Conservation (phyloP, 1,284 basidiomycete species). For the Laetiporus sulphureus region DNA sequence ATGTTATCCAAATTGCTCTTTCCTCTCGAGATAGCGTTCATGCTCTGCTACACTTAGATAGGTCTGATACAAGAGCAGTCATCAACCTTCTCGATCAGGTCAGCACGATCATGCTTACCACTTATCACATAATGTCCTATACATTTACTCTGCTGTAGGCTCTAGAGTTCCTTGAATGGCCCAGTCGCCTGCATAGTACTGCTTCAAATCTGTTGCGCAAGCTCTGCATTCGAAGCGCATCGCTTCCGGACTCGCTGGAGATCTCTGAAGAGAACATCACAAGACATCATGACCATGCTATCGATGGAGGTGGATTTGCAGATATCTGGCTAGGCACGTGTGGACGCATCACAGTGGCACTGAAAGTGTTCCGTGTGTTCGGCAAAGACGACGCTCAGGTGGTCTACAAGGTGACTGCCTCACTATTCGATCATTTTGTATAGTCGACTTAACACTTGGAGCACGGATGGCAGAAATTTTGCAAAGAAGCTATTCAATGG, state of each 20-base stretch:
- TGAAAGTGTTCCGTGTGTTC: slow-evolving; percentile 1
- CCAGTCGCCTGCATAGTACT: background rate
- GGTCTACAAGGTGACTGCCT: background rate
- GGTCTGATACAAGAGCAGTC: background rate
- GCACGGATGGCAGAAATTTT: background rate
- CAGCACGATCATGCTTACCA: background rate
- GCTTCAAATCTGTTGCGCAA: background rate
- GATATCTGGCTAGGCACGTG: slow-evolving; percentile 7
- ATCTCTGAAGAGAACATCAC: background rate
- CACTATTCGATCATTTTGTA: background rate
- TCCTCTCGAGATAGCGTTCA: background rate
- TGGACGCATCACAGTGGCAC: background rate
- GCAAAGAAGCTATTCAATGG: slow-evolving; percentile 8
- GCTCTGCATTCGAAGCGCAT: background rate
- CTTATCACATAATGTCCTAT: background rate
- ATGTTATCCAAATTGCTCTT: background rate
- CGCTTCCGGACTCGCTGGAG: background rate
- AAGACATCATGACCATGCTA: background rate
- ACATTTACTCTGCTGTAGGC: background rate
- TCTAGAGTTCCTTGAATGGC: background rate
- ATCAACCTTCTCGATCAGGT: background rate
- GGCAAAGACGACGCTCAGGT: background rate
- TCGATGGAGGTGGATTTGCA: slow-evolving; percentile 5
- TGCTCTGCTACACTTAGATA: background rate
- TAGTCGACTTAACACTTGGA: background rate